These are phyloP conservation scores for Dictyostelium citrinum DNA, from an alignment of 78 protist genomes.

Conservation along the genomic window DNA sequence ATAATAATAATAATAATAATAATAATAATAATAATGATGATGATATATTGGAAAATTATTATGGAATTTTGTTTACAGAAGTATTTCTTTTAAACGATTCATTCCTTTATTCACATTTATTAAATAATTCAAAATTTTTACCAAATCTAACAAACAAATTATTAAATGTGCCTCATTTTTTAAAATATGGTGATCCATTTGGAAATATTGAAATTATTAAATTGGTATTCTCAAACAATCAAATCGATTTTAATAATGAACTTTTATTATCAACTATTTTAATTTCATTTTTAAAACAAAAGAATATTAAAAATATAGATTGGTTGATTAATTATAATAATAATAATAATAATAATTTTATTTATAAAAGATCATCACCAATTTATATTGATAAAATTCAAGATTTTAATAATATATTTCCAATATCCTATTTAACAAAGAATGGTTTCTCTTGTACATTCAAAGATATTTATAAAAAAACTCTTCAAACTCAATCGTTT, in stretches of 20 bases:
- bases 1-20: too few species aligned
- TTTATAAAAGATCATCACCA: not conserved
- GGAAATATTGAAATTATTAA: not conserved
- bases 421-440: not conserved
- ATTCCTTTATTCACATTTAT: not conserved
- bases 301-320: not conserved
- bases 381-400: not conserved
- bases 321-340: not conserved
- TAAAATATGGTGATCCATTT: not conserved
- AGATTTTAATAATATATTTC: not conserved
- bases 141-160: not conserved
- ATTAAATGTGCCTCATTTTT: not conserved
- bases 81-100: not conserved
- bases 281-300: not conserved
- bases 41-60: not conserved
- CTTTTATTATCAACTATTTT: not conserved
- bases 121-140: not conserved
- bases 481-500: not conserved
- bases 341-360: not conserved
- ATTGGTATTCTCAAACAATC: not conserved
- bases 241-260: not conserved
- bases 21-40: not conserved
- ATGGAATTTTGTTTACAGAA: not conserved
- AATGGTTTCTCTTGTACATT: not conserved
- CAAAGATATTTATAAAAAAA: not conserved